Evolutionary conservation across 306 rosid genomes (phyloP), one percentile per base, ranked within the genome.

Genomic region (Malus orientalis): DNA sequence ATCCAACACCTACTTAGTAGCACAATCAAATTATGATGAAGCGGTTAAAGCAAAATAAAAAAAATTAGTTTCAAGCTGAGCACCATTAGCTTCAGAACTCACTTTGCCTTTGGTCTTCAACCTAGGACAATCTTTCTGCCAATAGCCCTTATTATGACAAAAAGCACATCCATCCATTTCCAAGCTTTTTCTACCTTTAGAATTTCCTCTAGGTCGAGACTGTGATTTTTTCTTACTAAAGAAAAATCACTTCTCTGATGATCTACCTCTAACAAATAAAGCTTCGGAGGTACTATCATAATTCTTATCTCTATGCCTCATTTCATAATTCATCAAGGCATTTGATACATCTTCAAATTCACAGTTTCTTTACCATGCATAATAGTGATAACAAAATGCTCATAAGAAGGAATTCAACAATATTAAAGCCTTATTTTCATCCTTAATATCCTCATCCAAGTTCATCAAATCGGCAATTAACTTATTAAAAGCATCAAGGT

Each of bases 61-160:
- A 16, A 38, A 8, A 69, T 42, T 12, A 69, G 57, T 60, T 47
- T 80, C 84, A 67, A 65, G 74, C 51, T 76, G 87, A 91, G 93
- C 89, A 53, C 89, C 77, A 73, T 7, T 5, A 7, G 62, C 29
- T 20, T 19, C 44, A 40, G 11, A 40, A 19, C 10, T 57, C 27
- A 57, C 40, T 16, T 63, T 30, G 19, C 25, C 42, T 8, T 8
- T 8, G 4, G 29, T 27, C 22, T 63, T 10, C 11, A 63, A 63
- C 40, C 30, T 63, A 19, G 69, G 42, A 29, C 69, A 63, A 27
- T 57, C 44, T 40, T 40, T 40, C 11, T 40, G 2, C 11, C 11
- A 40, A 8, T 40, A 10, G 11, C 11, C 42, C 2, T 8, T 38
- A 38, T 38, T 8, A 40, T 40, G 44, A 40, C 11, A 40, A 40